Evolutionary conservation across 2,329 filamentous ascomycete species (phyloP).

Genomic region (Colletotrichum australisinense): DNA sequence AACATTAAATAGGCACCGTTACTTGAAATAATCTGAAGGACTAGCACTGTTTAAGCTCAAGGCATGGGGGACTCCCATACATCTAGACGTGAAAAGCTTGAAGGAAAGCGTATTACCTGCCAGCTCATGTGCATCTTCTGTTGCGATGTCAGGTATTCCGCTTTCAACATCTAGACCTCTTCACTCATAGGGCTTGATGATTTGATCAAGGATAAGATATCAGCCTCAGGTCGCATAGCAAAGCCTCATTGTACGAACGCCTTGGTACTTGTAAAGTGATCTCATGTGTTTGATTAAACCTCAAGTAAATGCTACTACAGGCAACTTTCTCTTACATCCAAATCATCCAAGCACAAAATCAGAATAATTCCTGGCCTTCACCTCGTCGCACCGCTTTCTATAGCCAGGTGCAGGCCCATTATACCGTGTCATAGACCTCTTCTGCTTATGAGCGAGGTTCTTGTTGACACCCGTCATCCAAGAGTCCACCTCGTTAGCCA

Average conservation of each 20-base stretch:
- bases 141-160: too few species aligned
- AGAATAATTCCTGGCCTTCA: conserved; percentile 38
- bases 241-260: too few species aligned
- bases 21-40: not conserved
- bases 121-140: too few species aligned
- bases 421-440: conserved; percentile 58
- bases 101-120: too few species aligned
- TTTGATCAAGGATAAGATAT: too few species aligned
- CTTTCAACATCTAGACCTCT: too few species aligned
- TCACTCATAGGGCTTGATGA: too few species aligned
- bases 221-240: too few species aligned
- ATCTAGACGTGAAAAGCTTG: too few species aligned
- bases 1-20: not conserved
- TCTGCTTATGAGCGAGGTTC: conserved; percentile 59
- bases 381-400: conserved; percentile 49
- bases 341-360: conserved; percentile 9
- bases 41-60: not conserved
- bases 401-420: conserved; percentile 57
- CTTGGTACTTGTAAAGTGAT: too few species aligned
- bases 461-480: conserved; percentile 69
- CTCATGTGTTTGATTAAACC: not conserved
- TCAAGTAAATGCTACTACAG: not conserved
- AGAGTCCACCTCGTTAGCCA: conserved; percentile 60
- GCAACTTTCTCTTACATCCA: not conserved
- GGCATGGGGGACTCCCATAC: not conserved